Evolutionary conservation across 129 eudicot species (phyloP).

Genomic region (Artemisia annua): DNA sequence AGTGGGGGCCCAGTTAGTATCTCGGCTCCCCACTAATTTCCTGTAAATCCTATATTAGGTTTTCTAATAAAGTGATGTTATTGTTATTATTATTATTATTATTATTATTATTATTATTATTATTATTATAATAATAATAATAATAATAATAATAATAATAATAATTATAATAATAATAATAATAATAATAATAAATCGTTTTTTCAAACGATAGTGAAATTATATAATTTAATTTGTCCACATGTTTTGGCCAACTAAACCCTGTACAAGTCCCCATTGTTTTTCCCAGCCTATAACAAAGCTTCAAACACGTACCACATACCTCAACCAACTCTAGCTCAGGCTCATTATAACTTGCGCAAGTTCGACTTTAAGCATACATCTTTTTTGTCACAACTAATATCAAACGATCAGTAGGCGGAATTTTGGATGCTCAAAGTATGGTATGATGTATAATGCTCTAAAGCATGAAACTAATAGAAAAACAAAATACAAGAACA

Average conservation of each 20-base stretch:
- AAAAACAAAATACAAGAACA: background rate
- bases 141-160: too few relatives aligned
- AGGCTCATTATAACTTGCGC: background rate
- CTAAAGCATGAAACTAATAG: background rate
- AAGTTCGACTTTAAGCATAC: background rate
- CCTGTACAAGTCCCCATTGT: background rate
- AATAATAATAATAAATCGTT: too few relatives aligned
- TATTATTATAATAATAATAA: too few relatives aligned
- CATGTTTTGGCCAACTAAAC: background rate
- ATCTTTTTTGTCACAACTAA: background rate
- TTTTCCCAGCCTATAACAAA: background rate
- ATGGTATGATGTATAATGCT: background rate
- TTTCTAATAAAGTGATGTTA: too few relatives aligned
- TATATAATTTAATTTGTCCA: too few relatives aligned
- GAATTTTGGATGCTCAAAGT: background rate
- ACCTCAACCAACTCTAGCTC: background rate
- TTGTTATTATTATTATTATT: too few relatives aligned
- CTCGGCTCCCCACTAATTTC: too few relatives aligned
- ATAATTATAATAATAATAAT: too few relatives aligned
- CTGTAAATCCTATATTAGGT: too few relatives aligned
- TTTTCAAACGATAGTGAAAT: too few relatives aligned
- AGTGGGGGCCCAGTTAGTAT: too few relatives aligned
- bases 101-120: too few relatives aligned
- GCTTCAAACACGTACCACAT: conserved; percentile 1
- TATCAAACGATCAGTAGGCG: background rate